These are phyloP conservation scores for Phytophthora uliginosa DNA, from an alignment of 352 stramenopile genomes.

Conservation along the genomic window DNA sequence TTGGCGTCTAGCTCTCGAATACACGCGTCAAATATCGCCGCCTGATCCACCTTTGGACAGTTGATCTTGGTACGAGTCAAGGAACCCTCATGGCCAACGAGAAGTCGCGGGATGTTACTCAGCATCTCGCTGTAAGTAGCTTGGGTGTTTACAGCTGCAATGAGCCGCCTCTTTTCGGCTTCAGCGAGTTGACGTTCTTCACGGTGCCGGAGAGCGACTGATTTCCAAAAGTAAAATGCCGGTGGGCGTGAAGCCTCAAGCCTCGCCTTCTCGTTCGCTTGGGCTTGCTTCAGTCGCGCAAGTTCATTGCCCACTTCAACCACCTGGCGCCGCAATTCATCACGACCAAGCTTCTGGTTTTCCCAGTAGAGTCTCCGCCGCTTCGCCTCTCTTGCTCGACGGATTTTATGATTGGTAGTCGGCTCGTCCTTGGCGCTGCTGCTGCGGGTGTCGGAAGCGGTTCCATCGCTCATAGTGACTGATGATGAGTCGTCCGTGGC, in stretches of 20 bases:
- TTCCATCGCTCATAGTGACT: not conserved
- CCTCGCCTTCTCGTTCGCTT: not conserved
- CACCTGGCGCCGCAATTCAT: not conserved
- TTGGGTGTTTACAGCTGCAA: not conserved
- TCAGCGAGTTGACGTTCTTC: not conserved
- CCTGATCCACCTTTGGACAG: not conserved
- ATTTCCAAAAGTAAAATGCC: not conserved
- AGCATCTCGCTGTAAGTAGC: not conserved
- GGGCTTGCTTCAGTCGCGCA: not conserved
- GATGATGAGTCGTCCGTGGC: no score
- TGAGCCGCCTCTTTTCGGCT: not conserved
- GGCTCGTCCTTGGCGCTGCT: not conserved
- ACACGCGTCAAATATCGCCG: constrained; percentile 2
- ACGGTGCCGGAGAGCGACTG: not conserved
- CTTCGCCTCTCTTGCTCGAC: not conserved
- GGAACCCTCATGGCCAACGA: not conserved
- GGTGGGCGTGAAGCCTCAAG: not conserved
- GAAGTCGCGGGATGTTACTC: not conserved
- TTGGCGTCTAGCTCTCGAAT: constrained; percentile 13
- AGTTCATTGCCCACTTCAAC: not conserved
- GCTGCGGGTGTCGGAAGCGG: not conserved
- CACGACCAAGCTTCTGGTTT: not conserved
- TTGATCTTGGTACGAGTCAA: not conserved
- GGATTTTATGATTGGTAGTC: not conserved
- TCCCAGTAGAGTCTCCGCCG: not conserved